phyloP scores from a whole-genome alignment of 345 rosid genomes.

The Eucalyptus cloeziana region DNA sequence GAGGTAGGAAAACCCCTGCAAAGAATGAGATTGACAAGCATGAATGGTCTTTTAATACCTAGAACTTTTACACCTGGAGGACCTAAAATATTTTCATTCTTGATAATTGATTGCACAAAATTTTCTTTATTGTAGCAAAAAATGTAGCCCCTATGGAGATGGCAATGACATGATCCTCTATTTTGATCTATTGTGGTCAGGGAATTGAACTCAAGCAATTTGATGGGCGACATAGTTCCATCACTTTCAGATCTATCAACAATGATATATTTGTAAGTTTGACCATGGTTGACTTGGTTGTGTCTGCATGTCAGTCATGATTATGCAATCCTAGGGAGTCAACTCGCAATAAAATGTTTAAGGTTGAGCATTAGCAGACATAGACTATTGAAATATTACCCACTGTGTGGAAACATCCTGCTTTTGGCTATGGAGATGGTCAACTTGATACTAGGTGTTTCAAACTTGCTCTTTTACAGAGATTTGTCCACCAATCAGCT shows the following conservation, averaged over 20 bases:
- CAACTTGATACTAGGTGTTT: background rate
- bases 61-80: background rate
- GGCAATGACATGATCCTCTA: no score
- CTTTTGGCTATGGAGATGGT: background rate
- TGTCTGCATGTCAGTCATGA: background rate
- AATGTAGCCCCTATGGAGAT: no score
- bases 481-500: slow-evolving; percentile 47
- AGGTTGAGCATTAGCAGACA: background rate
- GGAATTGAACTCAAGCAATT: background rate
- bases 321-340: no score
- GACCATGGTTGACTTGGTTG: background rate
- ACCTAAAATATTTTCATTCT: background rate
- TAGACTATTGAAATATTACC: background rate
- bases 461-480: slow-evolving; percentile 4
- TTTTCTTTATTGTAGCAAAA: no score
- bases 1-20: background rate
- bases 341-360: background rate
- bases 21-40: background rate
- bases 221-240: background rate
- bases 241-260: background rate
- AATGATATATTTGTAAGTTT: background rate
- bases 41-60: background rate
- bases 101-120: background rate
- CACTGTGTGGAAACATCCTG: background rate
- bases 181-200: background rate